Evolutionary conservation across 208 protist species (phyloP).

Genomic region (Trypanosoma platydactyli): DNA sequence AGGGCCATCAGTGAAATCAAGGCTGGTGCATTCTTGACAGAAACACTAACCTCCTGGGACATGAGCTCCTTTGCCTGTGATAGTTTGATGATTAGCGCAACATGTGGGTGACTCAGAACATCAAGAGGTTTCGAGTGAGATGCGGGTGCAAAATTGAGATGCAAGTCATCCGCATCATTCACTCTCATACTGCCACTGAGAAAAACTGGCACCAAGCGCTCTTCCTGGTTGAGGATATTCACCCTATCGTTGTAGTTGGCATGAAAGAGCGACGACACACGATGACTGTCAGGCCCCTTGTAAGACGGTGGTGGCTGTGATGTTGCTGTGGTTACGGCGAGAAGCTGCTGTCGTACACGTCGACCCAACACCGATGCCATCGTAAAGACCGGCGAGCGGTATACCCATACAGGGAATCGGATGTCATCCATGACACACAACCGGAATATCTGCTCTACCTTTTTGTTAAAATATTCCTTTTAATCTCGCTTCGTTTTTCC

Average conservation of each 20-base stretch:
- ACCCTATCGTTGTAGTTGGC: conserved; percentile 11
- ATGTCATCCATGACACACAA: conserved; percentile 68
- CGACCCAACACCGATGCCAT: conserved; percentile 52
- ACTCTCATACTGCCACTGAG: background rate
- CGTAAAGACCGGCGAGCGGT: conserved; percentile 54
- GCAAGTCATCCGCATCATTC: background rate
- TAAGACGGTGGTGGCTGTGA: background rate
- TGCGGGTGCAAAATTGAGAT: background rate
- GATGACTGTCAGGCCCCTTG: background rate
- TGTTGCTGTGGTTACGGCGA: conserved; percentile 5
- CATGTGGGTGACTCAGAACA: conserved; percentile 48
- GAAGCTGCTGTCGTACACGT: conserved; percentile 11
- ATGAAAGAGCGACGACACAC: background rate
- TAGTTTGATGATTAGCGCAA: conserved; percentile 63
- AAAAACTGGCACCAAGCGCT: background rate
- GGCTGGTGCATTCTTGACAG: conserved; percentile 44
- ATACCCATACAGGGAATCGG: conserved; percentile 66
- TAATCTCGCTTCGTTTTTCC: background rate
- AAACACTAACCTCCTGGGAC: conserved; percentile 23
- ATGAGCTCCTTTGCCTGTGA: conserved; percentile 54
- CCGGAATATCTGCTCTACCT: background rate
- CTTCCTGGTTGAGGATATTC: background rate
- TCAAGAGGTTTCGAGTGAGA: conserved; percentile 8
- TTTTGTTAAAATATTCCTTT: background rate
- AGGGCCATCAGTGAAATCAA: conserved; percentile 68